A percentile compares a stretch with the other conserved stretches of the same genome.
These are phyloP conservation scores for Coemansia sp. DNA, from an alignment of 192 early-diverging fungal species.

Conservation along the genomic window DNA sequence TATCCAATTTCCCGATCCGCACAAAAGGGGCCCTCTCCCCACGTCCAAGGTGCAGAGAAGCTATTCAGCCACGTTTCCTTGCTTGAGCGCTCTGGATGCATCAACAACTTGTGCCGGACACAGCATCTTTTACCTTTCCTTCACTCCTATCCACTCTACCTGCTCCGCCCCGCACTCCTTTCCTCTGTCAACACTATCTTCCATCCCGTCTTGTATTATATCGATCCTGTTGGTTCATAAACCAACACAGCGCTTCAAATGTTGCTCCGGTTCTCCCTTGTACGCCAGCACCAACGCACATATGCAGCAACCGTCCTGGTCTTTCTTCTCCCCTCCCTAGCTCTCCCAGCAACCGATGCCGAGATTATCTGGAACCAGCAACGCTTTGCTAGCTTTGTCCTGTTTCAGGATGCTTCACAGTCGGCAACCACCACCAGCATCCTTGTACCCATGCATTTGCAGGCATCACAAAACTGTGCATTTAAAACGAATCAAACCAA, in stretches of 20 bases:
- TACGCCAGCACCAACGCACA: background rate
- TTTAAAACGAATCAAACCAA: background rate
- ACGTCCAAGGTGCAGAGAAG: background rate
- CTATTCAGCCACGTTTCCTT: background rate
- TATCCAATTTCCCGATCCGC: background rate
- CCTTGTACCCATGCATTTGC: slow-evolving; percentile 13
- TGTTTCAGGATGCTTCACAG: slow-evolving; percentile 1
- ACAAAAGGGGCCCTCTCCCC: background rate
- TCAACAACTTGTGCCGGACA: background rate
- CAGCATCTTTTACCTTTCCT: background rate
- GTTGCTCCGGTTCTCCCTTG: background rate
- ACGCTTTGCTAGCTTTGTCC: slow-evolving; percentile 6
- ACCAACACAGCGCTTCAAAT: background rate
- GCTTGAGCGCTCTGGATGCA: background rate
- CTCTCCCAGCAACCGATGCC: slow-evolving; percentile 1
- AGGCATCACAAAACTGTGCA: slow-evolving; percentile 7
- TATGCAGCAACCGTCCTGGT: background rate
- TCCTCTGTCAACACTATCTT: background rate
- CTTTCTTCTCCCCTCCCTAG: background rate
- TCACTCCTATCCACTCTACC: too few species aligned
- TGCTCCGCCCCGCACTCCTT: background rate
- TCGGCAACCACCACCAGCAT: background rate
- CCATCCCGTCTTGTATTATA: background rate
- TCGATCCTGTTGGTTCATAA: background rate
- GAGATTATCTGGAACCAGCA: slow-evolving; percentile 11